phyloP scores from a whole-genome alignment of 768 basidiomycete genomes.

The Calocera viscosa region DNA sequence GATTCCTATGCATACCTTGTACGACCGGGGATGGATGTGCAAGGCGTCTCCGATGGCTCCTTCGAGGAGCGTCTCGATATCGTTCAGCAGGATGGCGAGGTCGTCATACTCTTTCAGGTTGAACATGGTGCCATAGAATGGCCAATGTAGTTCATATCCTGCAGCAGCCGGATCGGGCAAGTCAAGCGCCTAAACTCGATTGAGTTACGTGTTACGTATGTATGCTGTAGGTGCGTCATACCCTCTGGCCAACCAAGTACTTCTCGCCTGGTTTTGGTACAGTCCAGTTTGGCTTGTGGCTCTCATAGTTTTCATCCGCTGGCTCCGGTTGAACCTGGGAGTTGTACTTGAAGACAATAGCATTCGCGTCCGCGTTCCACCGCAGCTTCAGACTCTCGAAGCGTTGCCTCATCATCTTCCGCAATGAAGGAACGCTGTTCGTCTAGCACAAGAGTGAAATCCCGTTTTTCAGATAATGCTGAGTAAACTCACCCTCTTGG shows the following conservation, averaged over 20 bases:
- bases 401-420: slow-evolving; percentile 9
- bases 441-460: neutral
- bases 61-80: slow-evolving; percentile 59
- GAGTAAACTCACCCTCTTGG: neutral
- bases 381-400: slow-evolving; percentile 20
- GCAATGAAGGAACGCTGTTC: slow-evolving; percentile 2
- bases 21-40: slow-evolving; percentile 39
- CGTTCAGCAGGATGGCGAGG: slow-evolving; percentile 54
- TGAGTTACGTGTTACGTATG: neutral
- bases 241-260: slow-evolving; percentile 8
- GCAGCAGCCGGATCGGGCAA: slow-evolving; percentile 54
- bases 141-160: slow-evolving; percentile 68
- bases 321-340: neutral
- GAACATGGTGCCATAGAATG: slow-evolving; percentile 68
- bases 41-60: slow-evolving; percentile 49
- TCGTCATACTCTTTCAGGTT: slow-evolving; percentile 60
- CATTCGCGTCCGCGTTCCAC: neutral
- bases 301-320: neutral
- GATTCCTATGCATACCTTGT: slow-evolving; percentile 40
- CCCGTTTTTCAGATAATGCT: neutral
- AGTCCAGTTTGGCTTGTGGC: slow-evolving; percentile 11
- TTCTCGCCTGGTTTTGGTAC: slow-evolving; percentile 13
- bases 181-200: slow-evolving; percentile 20
- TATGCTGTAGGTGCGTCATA: neutral
- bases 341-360: neutral